These are phyloP conservation scores for Secale cereale DNA, from an alignment of 176 grass and related monocot species.

Conservation along the genomic window DNA sequence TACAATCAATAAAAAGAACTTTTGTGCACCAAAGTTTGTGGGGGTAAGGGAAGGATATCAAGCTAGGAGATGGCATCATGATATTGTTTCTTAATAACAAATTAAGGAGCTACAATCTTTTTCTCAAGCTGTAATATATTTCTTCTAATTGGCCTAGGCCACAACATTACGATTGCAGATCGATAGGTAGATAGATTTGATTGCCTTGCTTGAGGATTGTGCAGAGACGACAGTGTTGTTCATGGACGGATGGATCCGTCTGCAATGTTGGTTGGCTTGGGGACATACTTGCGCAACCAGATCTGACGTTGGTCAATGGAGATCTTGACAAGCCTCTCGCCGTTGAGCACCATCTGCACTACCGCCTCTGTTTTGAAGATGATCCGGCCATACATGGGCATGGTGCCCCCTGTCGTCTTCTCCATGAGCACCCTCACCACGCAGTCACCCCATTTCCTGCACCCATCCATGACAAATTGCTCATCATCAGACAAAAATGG, in stretches of 20 bases:
- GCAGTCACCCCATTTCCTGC: slow-evolving; percentile 33
- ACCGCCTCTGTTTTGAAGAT: slow-evolving; percentile 32
- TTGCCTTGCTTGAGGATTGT: too few relatives aligned
- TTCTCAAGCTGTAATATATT: too few relatives aligned
- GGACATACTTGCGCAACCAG: slow-evolving; percentile 40
- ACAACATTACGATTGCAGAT: too few relatives aligned
- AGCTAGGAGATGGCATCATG: too few relatives aligned
- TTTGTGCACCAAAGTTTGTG: too few relatives aligned
- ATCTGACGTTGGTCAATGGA: slow-evolving; percentile 14
- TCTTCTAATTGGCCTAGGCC: too few relatives aligned
- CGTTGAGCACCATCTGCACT: slow-evolving; percentile 31
- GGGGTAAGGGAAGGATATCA: too few relatives aligned
- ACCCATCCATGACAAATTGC: not conserved
- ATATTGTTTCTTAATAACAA: too few relatives aligned
- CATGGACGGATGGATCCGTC: not conserved
- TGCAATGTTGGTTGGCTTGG: not conserved
- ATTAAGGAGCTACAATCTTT: too few relatives aligned
- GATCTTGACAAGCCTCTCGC: not conserved
- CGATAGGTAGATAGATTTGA: too few relatives aligned
- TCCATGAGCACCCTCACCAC: slow-evolving; percentile 38
- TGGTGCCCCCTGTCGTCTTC: not conserved
- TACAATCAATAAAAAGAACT: too few relatives aligned
- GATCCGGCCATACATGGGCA: slow-evolving; percentile 40
- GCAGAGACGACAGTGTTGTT: too few relatives aligned
- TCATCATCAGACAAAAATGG: not conserved